Evolutionary conservation across 2,329 filamentous ascomycete genomes (phyloP), one percentile per base, ranked within the genome.

Genomic region (Coccinonectria pachysandricola): DNA sequence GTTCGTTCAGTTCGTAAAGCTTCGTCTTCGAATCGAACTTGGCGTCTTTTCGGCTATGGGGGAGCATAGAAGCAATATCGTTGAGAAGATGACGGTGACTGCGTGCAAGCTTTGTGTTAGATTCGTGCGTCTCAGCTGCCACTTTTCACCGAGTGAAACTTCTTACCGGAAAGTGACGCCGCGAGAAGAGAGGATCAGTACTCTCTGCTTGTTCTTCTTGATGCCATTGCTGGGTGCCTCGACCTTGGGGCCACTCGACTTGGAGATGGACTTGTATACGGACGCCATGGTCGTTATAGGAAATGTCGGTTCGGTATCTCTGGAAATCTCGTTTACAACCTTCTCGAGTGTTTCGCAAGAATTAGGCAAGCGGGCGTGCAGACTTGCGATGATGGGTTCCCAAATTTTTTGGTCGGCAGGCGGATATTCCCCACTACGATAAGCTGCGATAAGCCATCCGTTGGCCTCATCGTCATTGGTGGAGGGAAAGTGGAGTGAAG

Each of bases 1-100:
- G 61, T 49, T 87, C 83, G 59, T 91, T 91, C 26, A 93, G 71
- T 52, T 81, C 65, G 68, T 75, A 70, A 43, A 86, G 69, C 64
- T 91, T 86, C 19, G 83, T 87, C 62, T 96, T 96, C 27, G 85
- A 91, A 56, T 98, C 91, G 41, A 95, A 83, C 60, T 98, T 98
- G 45, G 82, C 85, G 54, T 98, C 91, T 62, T 93, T 94, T 50
- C 85, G 77, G 40, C 79, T 78, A 55, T 98, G 91, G 3, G 91
- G 91, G 40, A 98, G 76, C 57, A 98, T 76, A 15, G 80, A 71
- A 31, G 85, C 75, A 24, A 98, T 68, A 50, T 98, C 91, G 49
- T 87, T 83, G 36, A 98, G 70, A 21, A 98, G 68, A 60, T 98
- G 91, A 21, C 91, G 81, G 57, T 95, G 91, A 56, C 88, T 92